Conservation (phyloP, 768 basidiomycete genomes). For the Phaeotremella fagi region DNA sequence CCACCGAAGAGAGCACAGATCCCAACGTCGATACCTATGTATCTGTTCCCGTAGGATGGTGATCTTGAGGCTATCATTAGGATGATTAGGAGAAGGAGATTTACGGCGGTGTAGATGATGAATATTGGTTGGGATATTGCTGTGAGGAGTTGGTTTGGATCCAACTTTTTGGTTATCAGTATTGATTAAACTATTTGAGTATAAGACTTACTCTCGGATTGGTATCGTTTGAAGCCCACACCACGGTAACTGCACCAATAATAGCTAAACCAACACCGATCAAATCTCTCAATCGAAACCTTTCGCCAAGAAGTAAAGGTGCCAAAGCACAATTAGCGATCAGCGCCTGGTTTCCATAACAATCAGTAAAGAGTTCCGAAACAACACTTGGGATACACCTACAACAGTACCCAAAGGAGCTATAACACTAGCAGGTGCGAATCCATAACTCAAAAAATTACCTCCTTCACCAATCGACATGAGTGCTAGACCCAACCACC, state of each 20-base stretch:
- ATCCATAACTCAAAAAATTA: slow-evolving; percentile 64
- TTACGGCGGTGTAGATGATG: slow-evolving; percentile 66
- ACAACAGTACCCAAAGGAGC: slow-evolving; percentile 91
- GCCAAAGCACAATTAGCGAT: slow-evolving; percentile 94
- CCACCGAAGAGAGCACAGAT: slow-evolving; percentile 44
- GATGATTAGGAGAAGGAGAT: slow-evolving; percentile 56
- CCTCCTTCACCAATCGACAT: slow-evolving; percentile 88
- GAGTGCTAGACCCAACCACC: slow-evolving; percentile 84
- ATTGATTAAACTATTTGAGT: not conserved
- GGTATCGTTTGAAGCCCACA: slow-evolving; percentile 71
- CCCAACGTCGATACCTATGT: slow-evolving; percentile 80
- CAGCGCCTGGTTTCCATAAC: slow-evolving; percentile 69
- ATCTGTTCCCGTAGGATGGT: slow-evolving; percentile 56
- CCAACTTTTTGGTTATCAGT: slow-evolving; percentile 49
- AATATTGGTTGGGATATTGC: slow-evolving; percentile 72
- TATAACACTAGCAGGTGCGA: slow-evolving; percentile 56
- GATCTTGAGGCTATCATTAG: slow-evolving; percentile 65
- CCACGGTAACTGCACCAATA: slow-evolving; percentile 88
- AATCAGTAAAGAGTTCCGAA: not conserved
- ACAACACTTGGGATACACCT: slow-evolving; percentile 4
- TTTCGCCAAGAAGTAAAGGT: slow-evolving; percentile 65
- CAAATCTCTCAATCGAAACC: slow-evolving; percentile 64
- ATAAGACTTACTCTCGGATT: slow-evolving; percentile 51
- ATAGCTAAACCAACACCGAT: slow-evolving; percentile 63
- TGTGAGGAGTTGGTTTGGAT: slow-evolving; percentile 61